Evolutionary conservation across 176 grass and related monocot species (phyloP), one percentile per base, ranked within the genome.

Genomic region (Tillandsia leiboldiana): DNA sequence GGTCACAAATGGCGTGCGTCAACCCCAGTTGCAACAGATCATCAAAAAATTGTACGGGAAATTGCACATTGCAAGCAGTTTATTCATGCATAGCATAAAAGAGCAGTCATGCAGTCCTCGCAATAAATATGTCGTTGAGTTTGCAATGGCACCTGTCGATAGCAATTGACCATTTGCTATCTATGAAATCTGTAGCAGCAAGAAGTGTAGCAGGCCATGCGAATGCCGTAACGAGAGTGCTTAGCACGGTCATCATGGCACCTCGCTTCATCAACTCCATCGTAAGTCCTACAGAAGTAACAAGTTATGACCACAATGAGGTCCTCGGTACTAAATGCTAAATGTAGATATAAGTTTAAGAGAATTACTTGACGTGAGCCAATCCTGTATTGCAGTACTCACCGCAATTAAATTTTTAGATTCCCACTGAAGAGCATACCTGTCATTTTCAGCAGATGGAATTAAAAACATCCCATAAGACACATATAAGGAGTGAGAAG

Each of bases 101-200:
- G 33, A 42, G 33, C 33, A 7, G 4, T 8, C 33, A 42, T 42
- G 33, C 33, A 7, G 7, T 42, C 33, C 33, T 42, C 7, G 33
- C 33, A 42, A 18, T 61, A 61, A 57, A 22, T 10, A 26, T 50
- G 8, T 50, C 48, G 13, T 42, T 33, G 48, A 73, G 20, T 87
- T 65, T 67, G 22, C 51, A 72, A 33, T 14, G 26, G 14, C 69
- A 97, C 94, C 94, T 97, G 71, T 90, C 89, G 80, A 97, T 97
- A 77, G 89, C 94, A 73, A 97, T 63, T 15, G 84, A 67, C 86
- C 89, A 97, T 90, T 87, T 97, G 68, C 94, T 97, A 54, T 97
- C 94, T 48, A 93, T 93, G 58, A 92, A 92, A 72, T 97, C 89
- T 70, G 94, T 88, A 80, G 84, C 94, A 83, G 84, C 3, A 51